Evolutionary conservation across 2,329 filamentous ascomycete species (phyloP).

Genomic region (Parasarocladium wereldwijsianum): DNA sequence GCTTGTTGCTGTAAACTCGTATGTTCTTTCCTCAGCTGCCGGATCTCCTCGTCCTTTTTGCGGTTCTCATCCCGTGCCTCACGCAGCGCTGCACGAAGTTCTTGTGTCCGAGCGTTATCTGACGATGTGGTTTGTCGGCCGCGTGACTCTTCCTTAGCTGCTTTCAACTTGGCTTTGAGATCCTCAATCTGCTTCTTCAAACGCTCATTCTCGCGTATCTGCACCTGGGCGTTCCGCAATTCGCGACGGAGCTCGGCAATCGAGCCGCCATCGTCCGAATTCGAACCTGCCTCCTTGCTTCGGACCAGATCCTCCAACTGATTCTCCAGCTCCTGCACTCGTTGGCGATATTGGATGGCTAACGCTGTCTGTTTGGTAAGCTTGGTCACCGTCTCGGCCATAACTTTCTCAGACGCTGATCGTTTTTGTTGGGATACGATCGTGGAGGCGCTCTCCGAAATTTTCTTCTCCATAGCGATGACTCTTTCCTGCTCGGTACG

Average conservation of each 20-base stretch:
- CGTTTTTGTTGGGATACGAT: conserved; percentile 23
- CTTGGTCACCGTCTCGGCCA: conserved; percentile 33
- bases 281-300: conserved; percentile 18
- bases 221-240: conserved; percentile 36
- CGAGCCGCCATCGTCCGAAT: background rate
- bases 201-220: conserved; percentile 34
- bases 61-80: conserved; percentile 27
- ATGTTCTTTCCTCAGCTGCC: conserved; percentile 34
- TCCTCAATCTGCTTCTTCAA: conserved; percentile 37
- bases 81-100: conserved; percentile 26
- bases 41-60: conserved; percentile 34
- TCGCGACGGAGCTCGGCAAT: conserved; percentile 20
- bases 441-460: conserved; percentile 44
- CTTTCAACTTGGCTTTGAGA: conserved; percentile 35
- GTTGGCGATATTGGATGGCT: conserved; percentile 40
- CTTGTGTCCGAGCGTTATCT: conserved; percentile 16
- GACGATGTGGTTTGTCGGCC: conserved; percentile 8
- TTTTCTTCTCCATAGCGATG: conserved; percentile 45
- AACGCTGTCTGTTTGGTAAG: conserved; percentile 42
- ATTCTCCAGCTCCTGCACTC: conserved; percentile 43
- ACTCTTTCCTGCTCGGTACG: conserved; percentile 54
- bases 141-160: conserved; percentile 18
- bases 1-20: conserved; percentile 38
- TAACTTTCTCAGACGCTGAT: conserved; percentile 24
- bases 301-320: conserved; percentile 26